A percentile compares a stretch with the other conserved stretches of the same genome.
These are phyloP conservation scores for Thalassiosira hispida DNA, from an alignment of 352 stramenopile genomes.

Conservation along the genomic window DNA sequence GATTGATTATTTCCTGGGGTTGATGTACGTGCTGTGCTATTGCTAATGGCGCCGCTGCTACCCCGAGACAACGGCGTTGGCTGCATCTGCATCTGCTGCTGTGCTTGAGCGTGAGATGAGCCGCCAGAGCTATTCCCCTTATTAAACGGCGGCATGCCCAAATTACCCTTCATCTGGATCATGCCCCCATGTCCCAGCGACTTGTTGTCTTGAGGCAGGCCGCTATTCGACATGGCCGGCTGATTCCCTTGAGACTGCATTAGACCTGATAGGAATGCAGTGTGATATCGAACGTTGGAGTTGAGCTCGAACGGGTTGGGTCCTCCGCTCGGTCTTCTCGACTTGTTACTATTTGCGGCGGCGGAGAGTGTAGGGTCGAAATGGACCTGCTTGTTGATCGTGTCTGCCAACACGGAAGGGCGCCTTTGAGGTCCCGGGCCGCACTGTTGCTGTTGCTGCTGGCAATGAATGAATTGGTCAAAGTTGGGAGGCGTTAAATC, in stretches of 20 bases:
- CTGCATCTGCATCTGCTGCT: slow-evolving; percentile 1
- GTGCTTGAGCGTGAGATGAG: slow-evolving; percentile 23
- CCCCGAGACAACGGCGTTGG: not conserved
- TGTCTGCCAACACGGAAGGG: not conserved
- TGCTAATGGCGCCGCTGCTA: no score
- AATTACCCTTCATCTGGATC: no score
- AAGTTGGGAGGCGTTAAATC: slow-evolving; percentile 13
- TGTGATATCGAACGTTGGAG: no score
- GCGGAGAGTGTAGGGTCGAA: not conserved
- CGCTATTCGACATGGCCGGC: no score
- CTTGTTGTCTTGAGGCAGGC: not conserved
- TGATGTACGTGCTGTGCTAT: no score
- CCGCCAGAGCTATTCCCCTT: slow-evolving; percentile 8
- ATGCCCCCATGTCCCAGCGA: not conserved
- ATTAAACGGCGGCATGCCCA: no score
- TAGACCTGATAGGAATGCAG: no score
- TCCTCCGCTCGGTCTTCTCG: no score
- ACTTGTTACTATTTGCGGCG: no score
- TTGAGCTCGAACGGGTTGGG: no score
- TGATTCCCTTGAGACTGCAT: no score
- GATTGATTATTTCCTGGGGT: not conserved
- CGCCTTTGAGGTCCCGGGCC: not conserved
- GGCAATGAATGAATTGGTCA: not conserved
- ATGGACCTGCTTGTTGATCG: not conserved
- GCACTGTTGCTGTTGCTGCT: not conserved